A percentile compares a stretch with the other conserved stretches of the same genome.
Conservation (phyloP, 2,329 filamentous ascomycete species). For the Aureobasidium sp. region DNA sequence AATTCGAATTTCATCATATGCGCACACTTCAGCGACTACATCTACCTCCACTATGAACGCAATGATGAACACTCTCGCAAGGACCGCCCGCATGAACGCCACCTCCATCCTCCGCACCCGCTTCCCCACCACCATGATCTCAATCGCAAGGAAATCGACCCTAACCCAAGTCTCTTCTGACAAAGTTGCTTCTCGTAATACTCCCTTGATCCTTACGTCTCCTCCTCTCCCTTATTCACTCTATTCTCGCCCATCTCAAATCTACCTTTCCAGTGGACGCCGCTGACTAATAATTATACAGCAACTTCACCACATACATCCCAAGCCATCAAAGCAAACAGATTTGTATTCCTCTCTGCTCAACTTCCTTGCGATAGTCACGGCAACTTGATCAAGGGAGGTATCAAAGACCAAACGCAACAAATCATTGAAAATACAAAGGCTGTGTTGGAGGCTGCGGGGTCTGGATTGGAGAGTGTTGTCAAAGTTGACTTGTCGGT, state of each 20-base stretch:
- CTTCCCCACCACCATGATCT: neutral
- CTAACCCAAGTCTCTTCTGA: slow-evolving; percentile 9
- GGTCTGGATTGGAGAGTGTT: neutral
- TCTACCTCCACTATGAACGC: too few relatives aligned
- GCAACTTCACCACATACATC: slow-evolving; percentile 7
- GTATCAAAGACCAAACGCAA: neutral
- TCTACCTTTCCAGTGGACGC: too few relatives aligned
- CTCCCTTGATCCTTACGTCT: too few relatives aligned
- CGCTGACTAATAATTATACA: neutral
- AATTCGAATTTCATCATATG: too few relatives aligned
- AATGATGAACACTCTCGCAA: neutral
- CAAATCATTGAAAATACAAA: slow-evolving; percentile 15
- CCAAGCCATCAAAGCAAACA: slow-evolving; percentile 18
- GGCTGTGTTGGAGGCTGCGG: slow-evolving; percentile 2
- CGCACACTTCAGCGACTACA: too few relatives aligned
- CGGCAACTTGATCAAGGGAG: neutral
- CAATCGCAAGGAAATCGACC: slow-evolving; percentile 7
- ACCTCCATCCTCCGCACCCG: neutral
- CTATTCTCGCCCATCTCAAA: too few relatives aligned
- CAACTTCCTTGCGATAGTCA: neutral
- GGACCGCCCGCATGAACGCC: neutral
- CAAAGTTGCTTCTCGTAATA: slow-evolving; percentile 1
- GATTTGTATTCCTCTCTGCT: slow-evolving; percentile 19
- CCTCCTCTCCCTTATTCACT: too few relatives aligned
- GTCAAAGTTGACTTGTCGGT: slow-evolving; percentile 16